Conservation (phyloP, 768 basidiomycete species). For the Amanita subjunquillea region DNA sequence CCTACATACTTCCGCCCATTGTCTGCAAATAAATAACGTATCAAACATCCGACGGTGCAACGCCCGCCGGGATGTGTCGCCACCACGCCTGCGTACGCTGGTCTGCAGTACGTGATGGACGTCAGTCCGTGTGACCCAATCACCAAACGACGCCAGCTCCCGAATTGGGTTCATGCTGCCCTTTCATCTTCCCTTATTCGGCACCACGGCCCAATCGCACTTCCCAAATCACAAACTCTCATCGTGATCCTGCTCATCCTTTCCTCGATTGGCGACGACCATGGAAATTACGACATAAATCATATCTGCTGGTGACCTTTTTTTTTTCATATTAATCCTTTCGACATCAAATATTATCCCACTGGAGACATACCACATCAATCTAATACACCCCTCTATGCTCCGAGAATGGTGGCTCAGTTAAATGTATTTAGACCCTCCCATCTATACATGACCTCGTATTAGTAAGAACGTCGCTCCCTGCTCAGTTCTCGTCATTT, state of each 20-base stretch:
- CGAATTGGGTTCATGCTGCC: neutral
- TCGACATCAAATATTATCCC: neutral
- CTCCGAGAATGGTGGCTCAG: neutral
- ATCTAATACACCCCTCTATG: neutral
- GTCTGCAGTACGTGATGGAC: neutral
- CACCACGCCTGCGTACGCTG: no score
- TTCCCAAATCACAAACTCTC: neutral
- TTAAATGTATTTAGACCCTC: neutral
- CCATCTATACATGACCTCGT: neutral
- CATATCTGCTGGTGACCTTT: no score
- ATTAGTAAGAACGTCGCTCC: neutral
- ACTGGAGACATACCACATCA: neutral
- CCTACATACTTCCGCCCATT: neutral
- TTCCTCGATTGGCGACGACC: neutral
- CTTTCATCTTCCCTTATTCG: constrained; percentile 2
- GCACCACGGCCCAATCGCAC: neutral
- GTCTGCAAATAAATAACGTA: neutral
- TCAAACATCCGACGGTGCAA: no score
- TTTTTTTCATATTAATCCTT: neutral
- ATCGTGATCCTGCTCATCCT: neutral
- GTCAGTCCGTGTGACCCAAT: constrained; percentile 1
- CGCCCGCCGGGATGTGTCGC: no score
- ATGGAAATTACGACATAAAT: constrained; percentile 1
- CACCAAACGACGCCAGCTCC: neutral
- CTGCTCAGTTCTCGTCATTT: neutral